Percentiles rank a stretch among this genome's conserved stretches.
Evolutionary conservation across 78 protist species (phyloP).

Genomic region (Neovahlkampfia damariscottae): DNA sequence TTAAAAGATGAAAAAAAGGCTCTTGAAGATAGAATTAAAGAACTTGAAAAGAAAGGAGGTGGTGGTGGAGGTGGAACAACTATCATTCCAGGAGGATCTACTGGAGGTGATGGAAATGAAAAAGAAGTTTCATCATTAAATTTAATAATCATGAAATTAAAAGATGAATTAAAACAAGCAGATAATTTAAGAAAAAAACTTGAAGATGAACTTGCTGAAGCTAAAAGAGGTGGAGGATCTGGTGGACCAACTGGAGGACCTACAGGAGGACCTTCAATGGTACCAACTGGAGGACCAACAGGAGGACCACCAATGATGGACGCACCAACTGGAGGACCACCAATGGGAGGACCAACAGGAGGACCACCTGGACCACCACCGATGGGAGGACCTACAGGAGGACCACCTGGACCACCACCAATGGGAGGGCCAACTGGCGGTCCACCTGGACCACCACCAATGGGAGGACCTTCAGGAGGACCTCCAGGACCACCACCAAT

Average conservation of each 20-base stretch:
- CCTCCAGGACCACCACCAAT: not conserved
- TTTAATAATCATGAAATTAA: too few relatives aligned
- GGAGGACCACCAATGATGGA: not conserved
- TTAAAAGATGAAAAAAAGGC: too few relatives aligned
- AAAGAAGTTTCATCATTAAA: too few relatives aligned
- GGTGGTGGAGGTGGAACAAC: too few relatives aligned
- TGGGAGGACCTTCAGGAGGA: not conserved
- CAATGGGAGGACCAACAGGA: not conserved
- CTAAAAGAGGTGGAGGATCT: not conserved
- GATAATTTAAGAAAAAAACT: not conserved
- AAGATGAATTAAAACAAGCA: too few relatives aligned
- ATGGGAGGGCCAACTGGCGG: not conserved
- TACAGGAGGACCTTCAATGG: not conserved
- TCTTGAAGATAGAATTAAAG: too few relatives aligned
- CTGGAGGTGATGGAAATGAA: too few relatives aligned
- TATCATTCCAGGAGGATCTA: too few relatives aligned
- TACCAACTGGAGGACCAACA: not conserved
- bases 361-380: not conserved
- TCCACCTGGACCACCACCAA: not conserved
- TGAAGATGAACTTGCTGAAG: not conserved
- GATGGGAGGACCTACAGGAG: not conserved
- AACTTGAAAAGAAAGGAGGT: too few relatives aligned
- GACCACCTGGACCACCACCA: not conserved
- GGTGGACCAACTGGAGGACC: not conserved
- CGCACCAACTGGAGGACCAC: not conserved